Base-by-base conservation (phyloP, 108 stramenopile species). In the Pseudonitzschia pungens region DNA sequence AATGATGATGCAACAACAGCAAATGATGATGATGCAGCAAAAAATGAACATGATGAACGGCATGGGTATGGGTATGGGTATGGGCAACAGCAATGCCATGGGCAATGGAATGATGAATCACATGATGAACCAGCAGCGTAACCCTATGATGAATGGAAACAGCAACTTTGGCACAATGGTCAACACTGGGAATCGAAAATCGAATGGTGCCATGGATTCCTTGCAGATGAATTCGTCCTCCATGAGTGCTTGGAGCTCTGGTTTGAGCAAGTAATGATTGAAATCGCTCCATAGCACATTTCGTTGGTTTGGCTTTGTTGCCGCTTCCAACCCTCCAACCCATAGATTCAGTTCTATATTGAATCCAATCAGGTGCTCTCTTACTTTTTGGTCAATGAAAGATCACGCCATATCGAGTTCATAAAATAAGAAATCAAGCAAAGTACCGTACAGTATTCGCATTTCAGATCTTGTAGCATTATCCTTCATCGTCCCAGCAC, bases 91-190 rank as follows among this genome's bases (percentile, higher is more conserved):
- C 70, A 77, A 78, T 69, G 76, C 29, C 69, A 79, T 75, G 70
- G 75, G 67, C 28, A 76, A 75, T 68, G 81, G 79, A 74, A 73
- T 58, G 32, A 60, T 54, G 10, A 81, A 56, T n/a, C 84, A 84
- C 59, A 71, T 71, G 65, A 69, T 51, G 26, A 36, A 55, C 4
- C 50, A 51, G 10, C 50, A 51, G n/a, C 50, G n/a, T 21, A 62
- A 62, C 40, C 3, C 32, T 11, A 62, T 62, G 60, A 62, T 62
- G 54, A 55, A 9, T 10, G 54, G 54, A 16, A 55, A 55, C 54
- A 55, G 2, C 54, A 24, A 21, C 45, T 55, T 26, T 55, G 54
- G 26, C 26, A 33, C 45, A 40, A 77, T 72, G 29, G 73, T 50
- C 41, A 33, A 27, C 31, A 69, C 62, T 64, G 74, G 77, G 73